These are phyloP conservation scores for Venturia nashicola DNA, from an alignment of 2,329 filamentous ascomycete genomes.

Conservation along the genomic window DNA sequence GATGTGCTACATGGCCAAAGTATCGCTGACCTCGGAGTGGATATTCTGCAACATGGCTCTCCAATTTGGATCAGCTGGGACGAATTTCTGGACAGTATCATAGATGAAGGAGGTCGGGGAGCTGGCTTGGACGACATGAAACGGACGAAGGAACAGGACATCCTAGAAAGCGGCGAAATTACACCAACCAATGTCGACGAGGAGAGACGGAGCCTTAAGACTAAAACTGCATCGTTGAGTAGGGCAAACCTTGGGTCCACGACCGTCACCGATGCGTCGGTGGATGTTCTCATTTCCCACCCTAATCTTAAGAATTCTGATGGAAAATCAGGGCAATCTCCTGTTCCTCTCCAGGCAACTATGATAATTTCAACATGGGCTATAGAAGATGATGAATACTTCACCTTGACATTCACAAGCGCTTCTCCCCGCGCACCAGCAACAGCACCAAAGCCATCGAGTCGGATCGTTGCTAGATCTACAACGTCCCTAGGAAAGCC, in stretches of 20 bases:
- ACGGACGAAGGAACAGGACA: constrained; percentile 11
- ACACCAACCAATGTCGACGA: constrained; percentile 17
- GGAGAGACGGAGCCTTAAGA: constrained; percentile 13
- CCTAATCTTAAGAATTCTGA: constrained; percentile 13
- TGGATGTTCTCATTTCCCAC: constrained; percentile 51
- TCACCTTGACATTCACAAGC: constrained; percentile 63
- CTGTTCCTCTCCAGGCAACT: constrained; percentile 41
- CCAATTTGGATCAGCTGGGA: constrained; percentile 40
- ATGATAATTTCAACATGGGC: constrained; percentile 70
- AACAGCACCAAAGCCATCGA: constrained; percentile 16
- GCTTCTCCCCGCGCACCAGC: constrained; percentile 20
- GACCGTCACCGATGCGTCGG: constrained; percentile 46
- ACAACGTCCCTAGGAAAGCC: constrained; percentile 24
- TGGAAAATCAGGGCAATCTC: constrained; percentile 15
- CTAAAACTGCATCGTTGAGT: constrained; percentile 17
- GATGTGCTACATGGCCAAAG: constrained; percentile 54
- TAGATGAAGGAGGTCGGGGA: constrained; percentile 22
- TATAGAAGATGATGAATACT: constrained; percentile 56
- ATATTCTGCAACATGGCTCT: constrained; percentile 56
- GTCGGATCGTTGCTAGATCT: constrained; percentile 30
- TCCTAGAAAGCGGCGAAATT: constrained; percentile 3
- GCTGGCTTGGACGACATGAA: constrained; percentile 7
- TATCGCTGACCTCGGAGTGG: constrained; percentile 58
- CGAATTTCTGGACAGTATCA: constrained; percentile 31
- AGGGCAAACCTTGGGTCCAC: constrained; percentile 25